Percentiles rank a stretch among this genome's conserved stretches.
phyloP scores from a whole-genome alignment of 192 early-diverging fungal genomes.

The Backusella mclennaniae region DNA sequence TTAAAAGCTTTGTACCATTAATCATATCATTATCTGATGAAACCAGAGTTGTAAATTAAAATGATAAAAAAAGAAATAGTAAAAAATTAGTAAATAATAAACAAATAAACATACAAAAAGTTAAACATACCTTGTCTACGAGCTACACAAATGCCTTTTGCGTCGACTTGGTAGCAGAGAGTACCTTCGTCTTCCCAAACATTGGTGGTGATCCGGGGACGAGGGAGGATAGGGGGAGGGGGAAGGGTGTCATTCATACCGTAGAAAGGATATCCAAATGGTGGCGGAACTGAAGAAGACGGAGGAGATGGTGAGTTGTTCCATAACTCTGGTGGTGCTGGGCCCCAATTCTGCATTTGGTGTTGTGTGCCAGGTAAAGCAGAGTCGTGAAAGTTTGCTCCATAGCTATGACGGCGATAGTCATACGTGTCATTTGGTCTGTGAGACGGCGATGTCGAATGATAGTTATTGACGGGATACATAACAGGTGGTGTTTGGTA shows the following conservation, averaged over 20 bases:
- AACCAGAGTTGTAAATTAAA: conserved; percentile 2
- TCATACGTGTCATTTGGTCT: conserved; percentile 4
- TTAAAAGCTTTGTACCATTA: conserved; percentile 83
- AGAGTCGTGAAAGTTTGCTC: neutral
- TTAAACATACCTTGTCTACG: conserved; percentile 56
- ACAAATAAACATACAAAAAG: neutral
- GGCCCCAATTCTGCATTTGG: neutral
- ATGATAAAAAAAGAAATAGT: conserved; percentile 18
- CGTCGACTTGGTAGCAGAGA: conserved; percentile 78
- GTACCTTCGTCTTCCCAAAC: conserved; percentile 84
- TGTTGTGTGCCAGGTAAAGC: neutral
- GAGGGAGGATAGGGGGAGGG: neutral
- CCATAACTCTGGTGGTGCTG: neutral
- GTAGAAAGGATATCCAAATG: conserved; percentile 2
- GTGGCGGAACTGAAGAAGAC: neutral
- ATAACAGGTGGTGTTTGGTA: conserved; percentile 1
- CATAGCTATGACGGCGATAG: neutral
- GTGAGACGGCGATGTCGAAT: neutral
- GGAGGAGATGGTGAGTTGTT: neutral
- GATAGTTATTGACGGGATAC: neutral
- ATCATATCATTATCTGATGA: conserved; percentile 77
- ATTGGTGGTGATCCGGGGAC: conserved; percentile 62
- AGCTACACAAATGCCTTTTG: conserved; percentile 76
- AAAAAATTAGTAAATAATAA: conserved; percentile 11
- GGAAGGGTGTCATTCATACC: neutral